Base-by-base conservation (phyloP, 148 eudicot genomes). In the Bassia scoparia region DNA sequence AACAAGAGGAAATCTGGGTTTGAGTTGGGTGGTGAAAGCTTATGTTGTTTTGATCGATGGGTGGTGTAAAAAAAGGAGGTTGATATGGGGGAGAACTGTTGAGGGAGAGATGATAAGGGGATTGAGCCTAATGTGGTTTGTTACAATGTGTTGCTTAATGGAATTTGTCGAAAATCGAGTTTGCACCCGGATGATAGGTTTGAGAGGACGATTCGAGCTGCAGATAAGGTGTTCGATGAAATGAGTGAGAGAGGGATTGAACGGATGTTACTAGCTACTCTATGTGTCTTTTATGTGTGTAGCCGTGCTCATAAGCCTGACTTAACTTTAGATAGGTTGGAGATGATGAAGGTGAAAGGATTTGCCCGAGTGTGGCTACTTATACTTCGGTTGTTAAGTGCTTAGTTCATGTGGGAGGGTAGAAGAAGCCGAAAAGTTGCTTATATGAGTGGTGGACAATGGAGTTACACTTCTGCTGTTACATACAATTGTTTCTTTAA, bases 341-440 rank as follows among this genome's bases (percentile, higher is more conserved):
- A 63, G 82, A 63, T 72, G 80, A 95, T 95, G 98, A 91, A 83
- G 63, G 85, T 66, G 37, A 86, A 75, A 54, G 98, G 72, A 81
- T 95, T 41, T 79, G 84, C 29, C 98, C 96, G 7, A 89, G 80
- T 24, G 85, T 88, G n/a, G 97, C 73, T 15, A 89, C 90, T 0
- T 95, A 91, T 78, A 95, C 98, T 1, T 91, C 97, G n/a, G 96
- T 89, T 61, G 84, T 95, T 30, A 95, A 95, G 67, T 95, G 98
- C 65, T 95, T 70, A 83, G 93, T 69, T 91, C 98, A 8, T 89
- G 98, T 79, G 98, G 91, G 63, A 87, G 91, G 67, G 46, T 95
- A 15, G 89, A 82, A 6, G 97, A 91, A 59, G 98, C 96, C 0
- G 91, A 87, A 76, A 67, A 27, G 56, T 64, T 95, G 79, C 78